Evolutionary conservation across 2,329 filamentous ascomycete genomes (phyloP).

Genomic region (Penicillium sp.): DNA sequence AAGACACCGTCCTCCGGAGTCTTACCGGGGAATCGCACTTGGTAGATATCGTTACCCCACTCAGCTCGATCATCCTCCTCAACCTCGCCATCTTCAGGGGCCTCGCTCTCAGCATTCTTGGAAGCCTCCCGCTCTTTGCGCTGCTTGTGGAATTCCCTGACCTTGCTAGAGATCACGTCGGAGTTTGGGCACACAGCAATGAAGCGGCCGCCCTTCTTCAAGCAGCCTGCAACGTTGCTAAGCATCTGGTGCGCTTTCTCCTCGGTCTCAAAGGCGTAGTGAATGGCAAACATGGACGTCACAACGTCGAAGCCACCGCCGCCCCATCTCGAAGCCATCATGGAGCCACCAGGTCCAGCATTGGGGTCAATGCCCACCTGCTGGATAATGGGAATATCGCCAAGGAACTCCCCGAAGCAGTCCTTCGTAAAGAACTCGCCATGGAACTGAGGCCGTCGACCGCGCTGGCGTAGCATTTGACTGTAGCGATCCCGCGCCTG

Average conservation of each 20-base stretch:
- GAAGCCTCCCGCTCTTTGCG: slow-evolving; percentile 43
- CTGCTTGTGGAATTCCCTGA: slow-evolving; percentile 69
- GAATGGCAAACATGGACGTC: slow-evolving; percentile 99
- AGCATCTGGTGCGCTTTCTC: slow-evolving; percentile 88
- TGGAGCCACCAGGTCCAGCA: slow-evolving; percentile 52
- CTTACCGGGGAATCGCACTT: slow-evolving; percentile 77
- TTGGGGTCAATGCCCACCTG: slow-evolving; percentile 83
- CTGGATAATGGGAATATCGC: slow-evolving; percentile 72
- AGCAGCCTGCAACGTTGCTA: slow-evolving; percentile 77
- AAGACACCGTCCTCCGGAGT: slow-evolving; percentile 85
- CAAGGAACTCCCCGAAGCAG: slow-evolving; percentile 81
- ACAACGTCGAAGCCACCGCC: slow-evolving; percentile 90
- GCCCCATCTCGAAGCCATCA: slow-evolving; percentile 60
- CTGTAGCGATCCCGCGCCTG: slow-evolving; percentile 83
- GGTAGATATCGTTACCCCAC: slow-evolving; percentile 93
- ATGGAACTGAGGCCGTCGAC: slow-evolving; percentile 64
- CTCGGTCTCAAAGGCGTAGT: slow-evolving; percentile 95
- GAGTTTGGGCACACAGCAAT: slow-evolving; percentile 97
- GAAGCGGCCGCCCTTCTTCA: slow-evolving; percentile 93
- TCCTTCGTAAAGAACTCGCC: slow-evolving; percentile 87
- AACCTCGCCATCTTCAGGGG: slow-evolving; percentile 41
- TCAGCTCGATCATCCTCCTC: slow-evolving; percentile 64
- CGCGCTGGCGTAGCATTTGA: slow-evolving; percentile 60
- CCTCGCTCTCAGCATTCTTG: slow-evolving; percentile 34
- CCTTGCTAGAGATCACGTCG: slow-evolving; percentile 74